phyloP scores from a whole-genome alignment of 1,284 basidiomycete species.

The Ceratobasidium sp. region DNA sequence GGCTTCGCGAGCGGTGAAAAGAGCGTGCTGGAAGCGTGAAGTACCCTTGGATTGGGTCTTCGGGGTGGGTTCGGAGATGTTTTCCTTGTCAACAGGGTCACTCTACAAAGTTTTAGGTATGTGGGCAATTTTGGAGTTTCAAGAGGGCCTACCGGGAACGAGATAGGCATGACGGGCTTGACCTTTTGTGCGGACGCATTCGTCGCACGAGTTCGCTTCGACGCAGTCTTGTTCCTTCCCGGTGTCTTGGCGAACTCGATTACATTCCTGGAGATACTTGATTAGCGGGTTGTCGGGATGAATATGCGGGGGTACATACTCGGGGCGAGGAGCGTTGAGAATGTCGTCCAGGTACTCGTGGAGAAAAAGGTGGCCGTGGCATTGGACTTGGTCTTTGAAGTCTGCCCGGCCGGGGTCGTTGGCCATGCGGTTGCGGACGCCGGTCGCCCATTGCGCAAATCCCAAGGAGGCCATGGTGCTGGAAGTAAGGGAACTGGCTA shows the following conservation, averaged over 20 bases:
- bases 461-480: conserved; percentile 23
- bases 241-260: conserved; percentile 86
- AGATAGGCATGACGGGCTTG: conserved; percentile 53
- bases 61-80: conserved; percentile 54
- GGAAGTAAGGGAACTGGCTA: not conserved
- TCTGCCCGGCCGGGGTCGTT: conserved; percentile 72
- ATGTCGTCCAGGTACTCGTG: conserved; percentile 79
- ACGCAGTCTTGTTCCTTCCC: conserved; percentile 66
- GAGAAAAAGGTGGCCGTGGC: conserved; percentile 75
- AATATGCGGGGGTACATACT: conserved; percentile 53
- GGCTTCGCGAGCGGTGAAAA: conserved; percentile 44
- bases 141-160: conserved; percentile 57
- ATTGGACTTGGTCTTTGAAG: conserved; percentile 74
- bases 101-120: conserved; percentile 11
- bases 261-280: conserved; percentile 61
- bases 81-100: conserved; percentile 52
- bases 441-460: conserved; percentile 63
- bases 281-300: not conserved
- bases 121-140: conserved; percentile 17
- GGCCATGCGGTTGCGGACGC: conserved; percentile 69
- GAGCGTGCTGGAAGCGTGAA: conserved; percentile 46
- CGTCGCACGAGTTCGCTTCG: conserved; percentile 59
- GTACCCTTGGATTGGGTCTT: conserved; percentile 49
- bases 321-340: conserved; percentile 66
- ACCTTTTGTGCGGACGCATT: conserved; percentile 48